Conservation (phyloP, 1,139 yeast species). For the Diutina pseudorugosa region DNA sequence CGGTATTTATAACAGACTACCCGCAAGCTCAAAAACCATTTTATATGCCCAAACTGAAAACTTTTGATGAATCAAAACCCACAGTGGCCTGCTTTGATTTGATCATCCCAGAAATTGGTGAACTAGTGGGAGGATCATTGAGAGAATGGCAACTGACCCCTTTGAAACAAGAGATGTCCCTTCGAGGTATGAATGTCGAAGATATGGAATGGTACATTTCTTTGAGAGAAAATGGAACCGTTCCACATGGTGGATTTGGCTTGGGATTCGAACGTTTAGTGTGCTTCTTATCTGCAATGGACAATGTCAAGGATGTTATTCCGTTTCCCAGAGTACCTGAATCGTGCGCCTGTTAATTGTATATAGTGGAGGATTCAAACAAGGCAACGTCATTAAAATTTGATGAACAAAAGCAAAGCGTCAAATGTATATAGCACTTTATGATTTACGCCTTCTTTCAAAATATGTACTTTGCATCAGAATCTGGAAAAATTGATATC, state of each 20-base stretch:
- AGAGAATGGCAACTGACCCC: slow-evolving; percentile 58
- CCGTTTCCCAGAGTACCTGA: slow-evolving; percentile 57
- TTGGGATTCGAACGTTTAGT: slow-evolving; percentile 84
- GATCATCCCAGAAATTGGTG: slow-evolving; percentile 87
- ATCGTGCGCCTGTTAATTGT: slow-evolving; percentile 20
- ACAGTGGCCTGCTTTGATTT: slow-evolving; percentile 90
- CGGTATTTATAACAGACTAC: slow-evolving; percentile 85
- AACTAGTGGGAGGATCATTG: slow-evolving; percentile 87
- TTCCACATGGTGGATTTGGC: slow-evolving; percentile 97
- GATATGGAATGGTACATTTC: slow-evolving; percentile 75
- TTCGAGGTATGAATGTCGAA: slow-evolving; percentile 40
- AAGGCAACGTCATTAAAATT: too few relatives aligned
- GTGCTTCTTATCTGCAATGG: slow-evolving; percentile 58
- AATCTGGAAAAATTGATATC: too few relatives aligned
- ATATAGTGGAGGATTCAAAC: background rate
- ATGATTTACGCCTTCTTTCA: too few relatives aligned
- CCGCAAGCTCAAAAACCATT: slow-evolving; percentile 77
- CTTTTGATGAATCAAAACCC: slow-evolving; percentile 19
- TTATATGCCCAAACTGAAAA: slow-evolving; percentile 55
- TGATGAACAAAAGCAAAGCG: too few relatives aligned
- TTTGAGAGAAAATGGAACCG: slow-evolving; percentile 63
- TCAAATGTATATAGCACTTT: too few relatives aligned
- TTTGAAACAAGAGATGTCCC: slow-evolving; percentile 37
- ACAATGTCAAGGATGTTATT: slow-evolving; percentile 74
- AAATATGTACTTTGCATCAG: too few relatives aligned